These are phyloP conservation scores for Daucus carota DNA, from an alignment of 129 eudicot genomes.

Conservation along the genomic window DH1_v3.0 NC_030386.2:37286501-37287000, in stretches of 20 bases:
- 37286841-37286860: constrained; percentile 61
- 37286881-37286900: constrained; percentile 48
- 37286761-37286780: constrained; percentile 43
- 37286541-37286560: constrained; percentile 28
- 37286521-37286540: constrained; percentile 29
- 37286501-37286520: constrained; percentile 22
- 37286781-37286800: constrained; percentile 46
- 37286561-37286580: constrained; percentile 45
- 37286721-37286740: constrained; percentile 34
- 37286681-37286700: constrained; percentile 70
- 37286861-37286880: constrained; percentile 65
- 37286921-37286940: constrained; percentile 40
- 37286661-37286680: constrained; percentile 52
- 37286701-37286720: constrained; percentile 54
- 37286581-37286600: constrained; percentile 20
- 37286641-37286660: constrained; percentile 81
- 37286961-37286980: constrained; percentile 72
- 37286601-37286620: constrained; percentile 32
- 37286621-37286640: constrained; percentile 27
- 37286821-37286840: constrained; percentile 57
- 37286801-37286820: constrained; percentile 48
- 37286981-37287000: constrained; percentile 33
- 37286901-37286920: constrained; percentile 52
- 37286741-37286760: constrained; percentile 40
- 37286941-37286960: constrained; percentile 93